Evolutionary conservation across 2,329 filamentous ascomycete species (phyloP), one percentile per base, ranked within the genome.

Genomic region (Ophiocordyceps sinensis): DNA sequence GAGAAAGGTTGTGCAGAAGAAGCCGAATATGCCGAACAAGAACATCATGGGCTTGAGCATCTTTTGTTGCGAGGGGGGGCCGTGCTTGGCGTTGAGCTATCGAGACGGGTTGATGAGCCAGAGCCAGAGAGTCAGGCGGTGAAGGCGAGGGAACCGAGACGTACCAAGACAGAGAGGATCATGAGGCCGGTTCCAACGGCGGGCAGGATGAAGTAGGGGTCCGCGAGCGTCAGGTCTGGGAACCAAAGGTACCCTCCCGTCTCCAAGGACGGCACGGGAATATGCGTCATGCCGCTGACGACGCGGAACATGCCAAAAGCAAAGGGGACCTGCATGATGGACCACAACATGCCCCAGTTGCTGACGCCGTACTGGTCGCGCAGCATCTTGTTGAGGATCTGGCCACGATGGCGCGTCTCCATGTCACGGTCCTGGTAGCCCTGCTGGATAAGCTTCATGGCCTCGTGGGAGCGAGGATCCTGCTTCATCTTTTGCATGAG

Each of bases 231-330:
- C 46, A 98, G 61, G 58, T 96, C 83, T 2, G 66, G 62, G 49
- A 96, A 74, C 91, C 91, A 98, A 34, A 79, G 62, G 30, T 79
- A 62, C 3, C 84, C 80, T 28, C 83, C 84, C 1, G 63, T 65
- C 51, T 84, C 74, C 48, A 96, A 60, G 1, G 77, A 80, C 0
- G 89, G 89, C 5, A 95, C 85, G 4, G 89, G 89, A 38, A 96
- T 64, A 19, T 68, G 59, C 1, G 76, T 62, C 82, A 94, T 93
- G 49, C 71, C 79, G 41, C 76, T 72, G 47, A 93, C 59, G 37
- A 89, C 67, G 45, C 83, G 77, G 68, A 89, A 96, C 44, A 82
- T 79, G 51, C 87, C 86, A 58, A 78, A 86, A 45, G 82, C 83
- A 47, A 94, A 67, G 5, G 87, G 79, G 12, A 82, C 52, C 51